phyloP scores from a whole-genome alignment of 139 green algal genomes.

The Zygnema cylindricum region DNA sequence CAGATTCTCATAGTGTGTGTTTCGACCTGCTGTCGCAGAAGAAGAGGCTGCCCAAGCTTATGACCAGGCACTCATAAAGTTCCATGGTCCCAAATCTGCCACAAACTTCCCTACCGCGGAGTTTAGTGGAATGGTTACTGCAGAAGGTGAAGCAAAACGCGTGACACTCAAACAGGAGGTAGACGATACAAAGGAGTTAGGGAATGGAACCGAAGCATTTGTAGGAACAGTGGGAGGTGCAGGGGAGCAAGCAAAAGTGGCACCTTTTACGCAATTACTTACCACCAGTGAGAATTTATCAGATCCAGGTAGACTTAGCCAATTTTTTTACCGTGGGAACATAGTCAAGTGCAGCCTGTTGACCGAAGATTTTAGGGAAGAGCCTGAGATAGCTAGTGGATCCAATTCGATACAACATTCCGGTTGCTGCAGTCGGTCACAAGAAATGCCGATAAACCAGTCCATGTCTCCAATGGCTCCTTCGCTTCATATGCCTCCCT shows the following conservation, averaged over 20 bases:
- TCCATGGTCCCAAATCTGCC: conserved; percentile 48
- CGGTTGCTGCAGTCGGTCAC: background rate
- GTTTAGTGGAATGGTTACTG: background rate
- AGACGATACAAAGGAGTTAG: too few species aligned
- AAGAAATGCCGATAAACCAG: too few species aligned
- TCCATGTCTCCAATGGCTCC: too few species aligned
- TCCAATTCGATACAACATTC: background rate
- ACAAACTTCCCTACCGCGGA: conserved; percentile 51
- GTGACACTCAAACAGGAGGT: too few species aligned
- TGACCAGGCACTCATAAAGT: conserved; percentile 61
- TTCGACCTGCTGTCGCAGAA: conserved; percentile 30
- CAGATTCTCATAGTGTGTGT: background rate
- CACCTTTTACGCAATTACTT: too few species aligned
- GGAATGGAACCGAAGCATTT: too few species aligned
- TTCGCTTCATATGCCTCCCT: too few species aligned
- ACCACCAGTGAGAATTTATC: too few species aligned
- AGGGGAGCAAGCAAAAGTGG: too few species aligned
- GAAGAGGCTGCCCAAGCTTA: conserved; percentile 61
- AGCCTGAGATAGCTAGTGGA: background rate
- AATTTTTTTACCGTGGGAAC: background rate
- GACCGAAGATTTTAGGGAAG: background rate
- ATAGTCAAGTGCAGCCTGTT: background rate
- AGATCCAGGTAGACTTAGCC: too few species aligned
- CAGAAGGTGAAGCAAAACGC: too few species aligned
- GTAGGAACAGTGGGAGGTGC: too few species aligned